These are phyloP conservation scores for Russula ochroleuca DNA, from an alignment of 768 basidiomycete genomes.

Conservation along the genomic window DNA sequence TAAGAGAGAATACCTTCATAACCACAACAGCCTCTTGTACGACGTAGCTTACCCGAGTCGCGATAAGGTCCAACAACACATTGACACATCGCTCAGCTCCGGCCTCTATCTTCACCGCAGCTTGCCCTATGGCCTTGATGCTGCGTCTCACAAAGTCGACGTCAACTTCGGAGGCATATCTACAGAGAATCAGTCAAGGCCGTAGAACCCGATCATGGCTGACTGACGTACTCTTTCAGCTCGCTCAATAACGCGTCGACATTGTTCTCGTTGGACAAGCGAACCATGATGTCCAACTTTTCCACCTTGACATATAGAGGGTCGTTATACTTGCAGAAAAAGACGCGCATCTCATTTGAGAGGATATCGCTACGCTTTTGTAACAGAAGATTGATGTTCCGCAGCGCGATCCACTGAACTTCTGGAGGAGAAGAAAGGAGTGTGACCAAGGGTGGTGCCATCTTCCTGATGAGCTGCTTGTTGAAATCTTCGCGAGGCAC, in stretches of 20 bases:
- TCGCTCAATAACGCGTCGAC: conserved; percentile 94
- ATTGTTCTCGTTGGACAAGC: conserved; percentile 84
- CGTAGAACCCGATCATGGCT: not conserved
- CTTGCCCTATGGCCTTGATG: conserved; percentile 93
- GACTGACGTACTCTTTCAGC: conserved; percentile 75
- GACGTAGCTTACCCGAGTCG: conserved; percentile 91
- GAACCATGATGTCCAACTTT: conserved; percentile 98
- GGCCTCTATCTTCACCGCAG: conserved; percentile 90
- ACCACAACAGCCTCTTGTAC: conserved; percentile 98
- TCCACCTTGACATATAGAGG: conserved; percentile 99
- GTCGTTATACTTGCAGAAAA: conserved; percentile 99
- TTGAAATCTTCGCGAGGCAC: conserved; percentile 79
- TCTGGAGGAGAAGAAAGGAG: conserved; percentile 95
- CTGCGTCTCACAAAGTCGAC: conserved; percentile 96
- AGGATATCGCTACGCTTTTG: conserved; percentile 90
- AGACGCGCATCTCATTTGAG: conserved; percentile 95
- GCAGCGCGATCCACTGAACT: conserved; percentile 96
- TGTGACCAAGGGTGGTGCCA: conserved; percentile 95
- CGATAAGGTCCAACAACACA: conserved; percentile 88
- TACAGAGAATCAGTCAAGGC: conserved; percentile 34
- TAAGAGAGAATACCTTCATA: conserved; percentile 70
- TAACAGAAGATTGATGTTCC: conserved; percentile 93
- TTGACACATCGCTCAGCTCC: conserved; percentile 94
- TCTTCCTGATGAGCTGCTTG: conserved; percentile 85
- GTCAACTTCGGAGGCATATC: conserved; percentile 95